Evolutionary conservation across 163 green algal genomes (phyloP), one percentile per base, ranked within the genome.

Genomic region (Scenedesmus sp.): DNA sequence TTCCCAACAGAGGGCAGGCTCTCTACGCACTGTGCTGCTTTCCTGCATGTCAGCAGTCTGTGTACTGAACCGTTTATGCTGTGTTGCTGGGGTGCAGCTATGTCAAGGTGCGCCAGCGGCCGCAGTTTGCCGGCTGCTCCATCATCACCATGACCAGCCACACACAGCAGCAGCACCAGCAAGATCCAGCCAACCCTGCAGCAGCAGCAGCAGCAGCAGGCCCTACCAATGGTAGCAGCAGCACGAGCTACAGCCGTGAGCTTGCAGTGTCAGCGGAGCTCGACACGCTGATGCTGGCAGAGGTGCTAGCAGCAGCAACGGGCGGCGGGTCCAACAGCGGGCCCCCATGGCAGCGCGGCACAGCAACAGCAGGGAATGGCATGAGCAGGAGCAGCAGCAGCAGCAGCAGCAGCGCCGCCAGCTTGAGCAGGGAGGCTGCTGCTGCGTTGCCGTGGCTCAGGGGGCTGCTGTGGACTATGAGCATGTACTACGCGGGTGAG

Each of bases 401-500:
- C 81, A 87, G 81, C 81, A 72, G 81, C 46, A 42, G 70, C 35
- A 72, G 81, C 18, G 49, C 13, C 49, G 53, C 49, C 22, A 12
- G 13, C 24, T 30, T 89, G 73, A 80, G 44, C 46, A 37, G 61
- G 43, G 56, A 40, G 53, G 83, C 86, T 33, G 33, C 82, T 59
- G 81, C 53, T 24, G 85, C 85, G 33, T 56, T 80, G 40, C 81
- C 83, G 30, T 94, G 93, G 89, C 65, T 96, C 46, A 89, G 95
- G 83, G 96, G 95, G 9, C 44, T 96, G 81, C 89, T 96, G 83
- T 98, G 96, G 96, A 92, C 97, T 46, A 86, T 98, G 83, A 78
- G 90, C 85, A 98, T 98, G 96, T 98, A 98, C 88, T 85, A 94
- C 42, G 85, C 85, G 10, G 93, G 93, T 65, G 56, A 9, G 76